Evolutionary conservation across 2,329 filamentous ascomycete genomes (phyloP), one percentile per base, ranked within the genome.

Genomic region (Hypoxylon sp.): DNA sequence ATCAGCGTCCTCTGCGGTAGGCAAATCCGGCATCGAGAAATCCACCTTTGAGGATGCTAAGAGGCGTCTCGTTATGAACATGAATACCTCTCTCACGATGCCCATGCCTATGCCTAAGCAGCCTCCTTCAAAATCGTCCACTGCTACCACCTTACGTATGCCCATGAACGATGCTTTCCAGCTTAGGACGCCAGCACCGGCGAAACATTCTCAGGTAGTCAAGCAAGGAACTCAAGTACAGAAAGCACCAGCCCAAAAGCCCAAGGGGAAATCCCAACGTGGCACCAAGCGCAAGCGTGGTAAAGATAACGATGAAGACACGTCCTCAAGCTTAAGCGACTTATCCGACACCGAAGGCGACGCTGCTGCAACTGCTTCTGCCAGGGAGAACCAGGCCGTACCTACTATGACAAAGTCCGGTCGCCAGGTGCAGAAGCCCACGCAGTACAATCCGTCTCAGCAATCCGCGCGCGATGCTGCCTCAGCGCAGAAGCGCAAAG

Each of bases 361-460:
- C 1, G 60, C 49, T 4, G 51, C 63, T 17, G 59, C 63, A 9
- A n/a, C 65, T 13, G 48, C 57, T 25, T 34, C 55, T 19, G 61
- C 66, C 19, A 70, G 72, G 30, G 73, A 72, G 17, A 71, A 86
- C 68, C 86, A 86, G 7, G 84, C 85, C 19, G 81, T 87, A 17
- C 85, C 87, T 2, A 92, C 89, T 30, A 89, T 87, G 75, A 94
- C 92, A 9, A 92, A 93, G 75, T 94, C 91, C 19, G 92, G 92
- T 38, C 87, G 92, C 67, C 88, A 90, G 64, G 86, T 93, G 36
- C 89, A 87, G 67, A 91, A 90, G 79, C 88, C 91, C 49, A 80
- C 88, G 64, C 82, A 86, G 68, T 89, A 89, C 80, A 84, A 90
- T 70, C 88, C 90, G 53, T 80, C 86, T 5, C 80, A 87, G 52